These are phyloP conservation scores for Fonsecaea multimorphosa DNA, from an alignment of 2,329 filamentous ascomycete species.

Conservation along the genomic window DNA sequence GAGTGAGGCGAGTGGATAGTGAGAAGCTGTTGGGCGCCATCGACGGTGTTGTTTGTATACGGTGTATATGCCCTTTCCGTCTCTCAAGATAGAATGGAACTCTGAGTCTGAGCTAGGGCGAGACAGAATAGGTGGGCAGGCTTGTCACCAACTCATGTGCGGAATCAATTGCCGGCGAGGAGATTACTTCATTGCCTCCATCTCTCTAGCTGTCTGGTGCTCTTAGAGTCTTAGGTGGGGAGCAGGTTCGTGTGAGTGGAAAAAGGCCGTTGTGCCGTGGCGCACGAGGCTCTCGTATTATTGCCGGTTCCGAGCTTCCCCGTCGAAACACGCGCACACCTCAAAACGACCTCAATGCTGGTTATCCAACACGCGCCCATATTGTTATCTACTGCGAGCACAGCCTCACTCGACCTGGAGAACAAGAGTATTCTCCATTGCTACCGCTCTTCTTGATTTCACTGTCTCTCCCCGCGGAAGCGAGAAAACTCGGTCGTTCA, in stretches of 20 bases:
- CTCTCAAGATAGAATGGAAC: background rate
- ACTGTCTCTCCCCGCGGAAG: background rate
- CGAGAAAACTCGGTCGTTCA: background rate
- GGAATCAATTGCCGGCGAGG: background rate
- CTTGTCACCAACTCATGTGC: too few species aligned
- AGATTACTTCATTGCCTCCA: background rate
- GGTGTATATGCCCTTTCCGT: background rate
- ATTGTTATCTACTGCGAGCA: background rate
- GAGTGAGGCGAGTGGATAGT: slow-evolving; percentile 48
- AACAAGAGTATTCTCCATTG: background rate
- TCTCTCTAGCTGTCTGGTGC: too few species aligned
- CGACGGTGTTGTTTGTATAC: background rate
- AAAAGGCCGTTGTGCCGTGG: background rate
- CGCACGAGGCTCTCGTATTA: background rate
- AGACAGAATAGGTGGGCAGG: too few species aligned
- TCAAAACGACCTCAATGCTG: background rate
- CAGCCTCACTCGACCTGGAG: background rate
- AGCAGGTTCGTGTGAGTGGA: background rate
- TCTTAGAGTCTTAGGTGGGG: background rate
- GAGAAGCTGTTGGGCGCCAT: slow-evolving; percentile 38
- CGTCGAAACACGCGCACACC: background rate
- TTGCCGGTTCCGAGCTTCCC: background rate
- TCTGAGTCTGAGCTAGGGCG: background rate
- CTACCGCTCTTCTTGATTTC: background rate
- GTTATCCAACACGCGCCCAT: background rate